Percentiles rank a stretch among this genome's conserved stretches.
Evolutionary conservation across 208 protist genomes (phyloP).

Genomic region (Leishmania arabica): DNA sequence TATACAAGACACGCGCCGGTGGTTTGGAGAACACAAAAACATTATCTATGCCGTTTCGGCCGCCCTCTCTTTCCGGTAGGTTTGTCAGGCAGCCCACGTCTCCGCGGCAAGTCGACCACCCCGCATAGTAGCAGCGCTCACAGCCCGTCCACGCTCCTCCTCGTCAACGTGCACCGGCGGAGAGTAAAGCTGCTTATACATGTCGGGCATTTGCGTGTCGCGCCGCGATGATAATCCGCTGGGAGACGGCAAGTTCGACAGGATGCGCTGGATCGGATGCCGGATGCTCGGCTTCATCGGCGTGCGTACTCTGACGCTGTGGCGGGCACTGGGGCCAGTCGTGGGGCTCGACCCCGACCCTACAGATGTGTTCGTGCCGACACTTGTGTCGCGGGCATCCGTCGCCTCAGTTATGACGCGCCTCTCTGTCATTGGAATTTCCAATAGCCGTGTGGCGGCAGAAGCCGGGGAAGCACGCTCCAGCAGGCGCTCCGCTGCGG

Average conservation of each 20-base stretch:
- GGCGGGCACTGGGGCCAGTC: neutral
- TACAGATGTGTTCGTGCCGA: constrained; percentile 19
- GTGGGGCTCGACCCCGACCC: constrained; percentile 16
- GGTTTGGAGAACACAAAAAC: neutral
- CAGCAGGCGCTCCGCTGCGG: constrained; percentile 38
- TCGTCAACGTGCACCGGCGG: constrained; percentile 17
- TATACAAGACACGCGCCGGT: neutral
- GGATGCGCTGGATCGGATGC: constrained; percentile 14
- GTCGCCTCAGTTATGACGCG: constrained; percentile 11
- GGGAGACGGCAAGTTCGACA: constrained; percentile 10
- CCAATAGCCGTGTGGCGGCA: neutral
- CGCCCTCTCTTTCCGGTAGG: neutral
- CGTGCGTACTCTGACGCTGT: constrained; percentile 15
- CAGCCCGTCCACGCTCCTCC: neutral
- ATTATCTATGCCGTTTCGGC: neutral
- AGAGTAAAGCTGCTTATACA: constrained; percentile 59
- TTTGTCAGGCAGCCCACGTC: neutral
- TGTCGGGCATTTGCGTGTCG: neutral
- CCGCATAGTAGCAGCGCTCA: neutral
- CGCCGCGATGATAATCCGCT: neutral
- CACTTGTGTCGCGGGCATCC: constrained; percentile 18
- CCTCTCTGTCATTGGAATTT: constrained; percentile 21
- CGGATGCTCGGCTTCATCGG: constrained; percentile 39
- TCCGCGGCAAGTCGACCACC: neutral
- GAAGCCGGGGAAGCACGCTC: constrained; percentile 20